These are phyloP conservation scores for Paecilomyces niveus DNA, from an alignment of 2,329 filamentous ascomycete genomes.

Conservation along the genomic window DNA sequence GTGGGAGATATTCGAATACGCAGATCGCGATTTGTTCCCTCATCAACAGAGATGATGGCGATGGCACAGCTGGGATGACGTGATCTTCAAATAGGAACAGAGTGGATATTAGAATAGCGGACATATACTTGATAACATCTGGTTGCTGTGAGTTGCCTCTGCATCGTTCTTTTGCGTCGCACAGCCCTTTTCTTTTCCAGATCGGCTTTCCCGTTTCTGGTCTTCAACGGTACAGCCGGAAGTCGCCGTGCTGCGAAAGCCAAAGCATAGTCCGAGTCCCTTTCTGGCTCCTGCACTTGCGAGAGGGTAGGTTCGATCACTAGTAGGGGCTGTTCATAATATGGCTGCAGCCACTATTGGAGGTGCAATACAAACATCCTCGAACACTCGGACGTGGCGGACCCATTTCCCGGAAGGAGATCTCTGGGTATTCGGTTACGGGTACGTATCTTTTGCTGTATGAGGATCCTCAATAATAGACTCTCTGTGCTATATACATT, in stretches of 20 bases:
- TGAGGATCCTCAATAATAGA: not conserved
- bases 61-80: not conserved
- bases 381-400: slow-evolving; percentile 35
- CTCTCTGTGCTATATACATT: not conserved
- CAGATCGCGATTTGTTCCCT: not conserved
- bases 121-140: not conserved
- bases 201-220: not conserved
- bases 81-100: not conserved
- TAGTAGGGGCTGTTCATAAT: not conserved
- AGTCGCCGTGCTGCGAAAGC: not conserved
- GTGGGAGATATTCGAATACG: not conserved
- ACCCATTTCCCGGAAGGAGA: slow-evolving; percentile 48
- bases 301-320: not conserved
- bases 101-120: not conserved
- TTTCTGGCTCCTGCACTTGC: not conserved
- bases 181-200: not conserved
- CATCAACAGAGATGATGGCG: not conserved
- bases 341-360: slow-evolving; percentile 11
- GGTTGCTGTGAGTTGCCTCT: not conserved
- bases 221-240: not conserved
- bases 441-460: slow-evolving; percentile 49
- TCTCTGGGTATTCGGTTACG: slow-evolving; percentile 97
- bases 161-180: not conserved
- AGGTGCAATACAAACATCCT: slow-evolving; percentile 14
- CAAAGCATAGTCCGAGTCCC: not conserved